phyloP scores from a whole-genome alignment of 202 grass and related monocot species.

The Panicum hallii region DNA sequence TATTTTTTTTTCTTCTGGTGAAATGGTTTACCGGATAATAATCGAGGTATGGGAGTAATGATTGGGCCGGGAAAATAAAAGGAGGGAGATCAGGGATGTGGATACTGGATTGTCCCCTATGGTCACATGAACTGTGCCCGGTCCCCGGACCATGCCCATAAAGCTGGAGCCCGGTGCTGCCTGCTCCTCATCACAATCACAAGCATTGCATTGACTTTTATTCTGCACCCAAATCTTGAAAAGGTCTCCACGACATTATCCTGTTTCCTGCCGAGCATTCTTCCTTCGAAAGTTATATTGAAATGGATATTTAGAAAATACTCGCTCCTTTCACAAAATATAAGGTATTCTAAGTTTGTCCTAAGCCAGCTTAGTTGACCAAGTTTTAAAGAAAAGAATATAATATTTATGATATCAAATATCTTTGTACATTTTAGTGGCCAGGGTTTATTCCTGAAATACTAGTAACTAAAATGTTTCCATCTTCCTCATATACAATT shows the following conservation, averaged over 20 bases:
- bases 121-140: not conserved
- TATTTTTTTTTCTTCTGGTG: not conserved
- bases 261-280: not conserved
- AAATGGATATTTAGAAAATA: no score
- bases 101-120: not conserved
- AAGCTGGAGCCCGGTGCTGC: not conserved
- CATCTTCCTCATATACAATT: not conserved
- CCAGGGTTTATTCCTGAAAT: not conserved
- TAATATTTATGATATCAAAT: no score
- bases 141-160: slow-evolving; percentile 10
- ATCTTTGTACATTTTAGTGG: no score
- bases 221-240: not conserved
- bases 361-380: no score
- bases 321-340: no score
- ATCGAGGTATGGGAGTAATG: slow-evolving; percentile 6
- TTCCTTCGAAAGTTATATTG: no score
- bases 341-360: no score
- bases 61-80: not conserved
- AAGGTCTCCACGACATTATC: not conserved
- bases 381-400: no score
- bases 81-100: no score
- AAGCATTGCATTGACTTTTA: slow-evolving; percentile 30
- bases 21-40: not conserved
- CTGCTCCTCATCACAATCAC: slow-evolving; percentile 18
- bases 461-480: not conserved